Conservation (phyloP, 352 stramenopile species). For the Phytophthora meadii region DNA sequence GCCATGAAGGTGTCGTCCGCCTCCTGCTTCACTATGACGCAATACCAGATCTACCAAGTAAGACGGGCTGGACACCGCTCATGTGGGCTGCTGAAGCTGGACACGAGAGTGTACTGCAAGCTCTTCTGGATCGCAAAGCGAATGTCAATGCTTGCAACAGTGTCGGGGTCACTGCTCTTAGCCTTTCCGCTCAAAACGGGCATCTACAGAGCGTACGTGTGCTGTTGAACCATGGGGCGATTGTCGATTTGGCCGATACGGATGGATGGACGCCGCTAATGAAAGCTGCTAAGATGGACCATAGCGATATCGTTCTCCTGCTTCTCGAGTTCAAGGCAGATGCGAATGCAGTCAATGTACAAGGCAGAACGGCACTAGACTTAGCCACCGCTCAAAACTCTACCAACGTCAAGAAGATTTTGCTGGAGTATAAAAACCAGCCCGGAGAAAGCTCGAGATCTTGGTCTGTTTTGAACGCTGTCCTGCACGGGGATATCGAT, state of each 20-base stretch:
- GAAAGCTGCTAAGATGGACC: not conserved
- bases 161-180: not conserved
- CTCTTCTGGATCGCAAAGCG: not conserved
- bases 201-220: not conserved
- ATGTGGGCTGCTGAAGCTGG: conserved; percentile 11
- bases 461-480: not conserved
- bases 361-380: conserved; percentile 2
- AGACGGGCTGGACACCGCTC: conserved; percentile 11
- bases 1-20: not conserved
- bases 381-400: not conserved
- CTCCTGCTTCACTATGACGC: conserved; percentile 13
- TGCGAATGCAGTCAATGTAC: not conserved
- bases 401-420: not conserved
- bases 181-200: not conserved
- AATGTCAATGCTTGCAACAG: conserved; percentile 2
- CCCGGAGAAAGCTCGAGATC: not conserved
- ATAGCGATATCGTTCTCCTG: not conserved
- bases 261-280: conserved; percentile 1
- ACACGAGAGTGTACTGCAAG: not conserved
- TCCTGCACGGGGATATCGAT: not conserved
- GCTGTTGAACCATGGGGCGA: not conserved
- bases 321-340: conserved; percentile 1
- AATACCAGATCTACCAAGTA: conserved; percentile 1
- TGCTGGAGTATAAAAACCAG: not conserved
- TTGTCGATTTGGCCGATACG: not conserved